phyloP scores from a whole-genome alignment of 768 basidiomycete genomes.

The Termitomyces sp. region DNA sequence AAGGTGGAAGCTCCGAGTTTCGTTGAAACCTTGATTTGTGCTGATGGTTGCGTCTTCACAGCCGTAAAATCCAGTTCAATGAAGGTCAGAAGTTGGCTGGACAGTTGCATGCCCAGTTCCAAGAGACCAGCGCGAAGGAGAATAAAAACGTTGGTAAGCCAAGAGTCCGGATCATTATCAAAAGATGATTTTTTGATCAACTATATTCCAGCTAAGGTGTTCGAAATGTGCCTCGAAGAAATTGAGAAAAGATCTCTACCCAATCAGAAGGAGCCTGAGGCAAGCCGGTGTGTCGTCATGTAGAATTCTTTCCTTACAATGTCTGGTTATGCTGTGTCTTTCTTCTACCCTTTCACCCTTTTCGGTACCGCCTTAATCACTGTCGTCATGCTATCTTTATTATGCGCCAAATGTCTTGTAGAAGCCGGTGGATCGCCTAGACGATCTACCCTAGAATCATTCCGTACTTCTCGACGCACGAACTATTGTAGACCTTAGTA shows the following conservation, averaged over 20 bases:
- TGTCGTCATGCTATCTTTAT: background rate
- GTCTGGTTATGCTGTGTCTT: background rate
- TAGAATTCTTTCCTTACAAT: conserved; percentile 16
- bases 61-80: conserved; percentile 67
- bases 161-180: background rate
- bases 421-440: conserved; percentile 1
- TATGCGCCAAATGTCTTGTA: conserved; percentile 2
- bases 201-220: conserved; percentile 59
- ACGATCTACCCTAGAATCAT: conserved; percentile 5
- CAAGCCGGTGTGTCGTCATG: conserved; percentile 34
- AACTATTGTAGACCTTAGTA: conserved; percentile 11
- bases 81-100: conserved; percentile 76
- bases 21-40: conserved; percentile 11
- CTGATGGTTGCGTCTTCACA: conserved; percentile 19
- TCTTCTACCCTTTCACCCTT: conserved; percentile 1
- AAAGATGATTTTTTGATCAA: conserved; percentile 1
- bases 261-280: conserved; percentile 33
- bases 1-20: conserved; percentile 43
- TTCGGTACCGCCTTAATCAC: background rate
- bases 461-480: conserved; percentile 3
- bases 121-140: conserved; percentile 86
- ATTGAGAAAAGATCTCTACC: conserved; percentile 71
- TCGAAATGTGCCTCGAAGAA: conserved; percentile 77
- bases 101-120: conserved; percentile 67
- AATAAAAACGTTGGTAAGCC: conserved; percentile 84